Evolutionary conservation across 495 filamentous ascomycete species (phyloP).

Genomic region (Stereocaulon alpinum): DNA sequence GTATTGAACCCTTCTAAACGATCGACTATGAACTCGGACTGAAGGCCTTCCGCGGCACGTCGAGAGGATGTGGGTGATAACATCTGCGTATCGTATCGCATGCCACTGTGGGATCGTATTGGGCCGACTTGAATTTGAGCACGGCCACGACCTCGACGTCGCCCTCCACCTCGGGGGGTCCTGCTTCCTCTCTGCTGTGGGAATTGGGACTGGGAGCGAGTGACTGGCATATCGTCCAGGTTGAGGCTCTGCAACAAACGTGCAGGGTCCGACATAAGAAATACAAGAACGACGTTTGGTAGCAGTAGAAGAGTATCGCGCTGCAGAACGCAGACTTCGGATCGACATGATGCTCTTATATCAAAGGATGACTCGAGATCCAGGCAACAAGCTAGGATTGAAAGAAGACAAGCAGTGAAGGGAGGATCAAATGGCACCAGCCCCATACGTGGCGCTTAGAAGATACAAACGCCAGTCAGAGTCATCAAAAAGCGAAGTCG

Average conservation of each 20-base stretch:
- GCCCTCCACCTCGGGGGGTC: conserved; percentile 4
- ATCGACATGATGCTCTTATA: conserved; percentile 6
- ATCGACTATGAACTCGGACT: conserved; percentile 13
- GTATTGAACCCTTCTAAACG: conserved; percentile 4
- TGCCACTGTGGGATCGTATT: conserved; percentile 7
- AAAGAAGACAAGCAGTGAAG: not conserved
- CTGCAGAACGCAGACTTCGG: not conserved
- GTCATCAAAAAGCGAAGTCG: not conserved
- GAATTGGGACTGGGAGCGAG: conserved; percentile 14
- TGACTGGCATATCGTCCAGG: conserved; percentile 18
- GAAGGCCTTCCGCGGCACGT: conserved; percentile 10
- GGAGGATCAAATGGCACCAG: not conserved
- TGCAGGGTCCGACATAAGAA: conserved; percentile 11
- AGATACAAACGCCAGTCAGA: conserved; percentile 9
- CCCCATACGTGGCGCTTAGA: conserved; percentile 12
- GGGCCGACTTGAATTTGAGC: not conserved
- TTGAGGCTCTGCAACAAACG: conserved; percentile 10
- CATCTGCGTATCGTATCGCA: conserved; percentile 2
- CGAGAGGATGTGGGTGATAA: conserved; percentile 11
- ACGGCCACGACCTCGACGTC: conserved; percentile 11
- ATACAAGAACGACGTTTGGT: not conserved
- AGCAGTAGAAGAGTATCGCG: not conserved
- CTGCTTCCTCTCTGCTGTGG: conserved; percentile 8
- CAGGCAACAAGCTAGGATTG: conserved; percentile 10
- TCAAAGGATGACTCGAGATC: not conserved